Evolutionary conservation across 202 grass and related monocot species (phyloP).

Genomic region (Dendrocalamus latiflorus): DNA sequence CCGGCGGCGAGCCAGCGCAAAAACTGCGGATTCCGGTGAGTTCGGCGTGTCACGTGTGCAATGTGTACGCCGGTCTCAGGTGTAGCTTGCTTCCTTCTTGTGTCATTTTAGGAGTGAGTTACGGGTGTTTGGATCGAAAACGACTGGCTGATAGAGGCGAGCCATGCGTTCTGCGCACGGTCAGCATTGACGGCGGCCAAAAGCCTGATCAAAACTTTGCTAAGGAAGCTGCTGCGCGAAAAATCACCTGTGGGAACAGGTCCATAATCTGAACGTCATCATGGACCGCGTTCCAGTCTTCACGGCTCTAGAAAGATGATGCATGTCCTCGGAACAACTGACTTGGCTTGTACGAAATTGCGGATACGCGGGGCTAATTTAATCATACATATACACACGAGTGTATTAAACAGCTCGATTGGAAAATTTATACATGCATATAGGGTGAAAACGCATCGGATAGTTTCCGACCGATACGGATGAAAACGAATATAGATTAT

Average conservation of each 20-base stretch:
- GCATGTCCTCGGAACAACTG: neutral
- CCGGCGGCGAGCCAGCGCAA: neutral
- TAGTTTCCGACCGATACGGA: too few relatives aligned
- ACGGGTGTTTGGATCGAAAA: neutral
- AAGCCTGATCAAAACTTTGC: neutral
- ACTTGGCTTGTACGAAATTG: too few relatives aligned
- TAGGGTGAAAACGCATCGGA: too few relatives aligned
- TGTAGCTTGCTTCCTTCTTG: neutral
- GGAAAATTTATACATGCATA: neutral
- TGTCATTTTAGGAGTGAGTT: neutral
- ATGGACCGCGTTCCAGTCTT: neutral
- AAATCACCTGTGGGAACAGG: neutral
- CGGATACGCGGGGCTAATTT: too few relatives aligned
- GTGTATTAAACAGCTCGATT: neutral
- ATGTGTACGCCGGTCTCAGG: too few relatives aligned
- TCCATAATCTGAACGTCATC: neutral
- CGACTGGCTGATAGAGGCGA: neutral
- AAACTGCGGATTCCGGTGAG: neutral
- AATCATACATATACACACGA: too few relatives aligned
- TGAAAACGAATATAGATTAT: too few relatives aligned
- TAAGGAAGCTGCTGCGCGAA: neutral
- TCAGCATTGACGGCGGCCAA: neutral
- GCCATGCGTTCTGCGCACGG: neutral
- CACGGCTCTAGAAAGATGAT: neutral
- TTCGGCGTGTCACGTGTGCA: too few relatives aligned